phyloP scores from a whole-genome alignment of 2,329 filamentous ascomycete genomes.

The Alternaria atra region DNA sequence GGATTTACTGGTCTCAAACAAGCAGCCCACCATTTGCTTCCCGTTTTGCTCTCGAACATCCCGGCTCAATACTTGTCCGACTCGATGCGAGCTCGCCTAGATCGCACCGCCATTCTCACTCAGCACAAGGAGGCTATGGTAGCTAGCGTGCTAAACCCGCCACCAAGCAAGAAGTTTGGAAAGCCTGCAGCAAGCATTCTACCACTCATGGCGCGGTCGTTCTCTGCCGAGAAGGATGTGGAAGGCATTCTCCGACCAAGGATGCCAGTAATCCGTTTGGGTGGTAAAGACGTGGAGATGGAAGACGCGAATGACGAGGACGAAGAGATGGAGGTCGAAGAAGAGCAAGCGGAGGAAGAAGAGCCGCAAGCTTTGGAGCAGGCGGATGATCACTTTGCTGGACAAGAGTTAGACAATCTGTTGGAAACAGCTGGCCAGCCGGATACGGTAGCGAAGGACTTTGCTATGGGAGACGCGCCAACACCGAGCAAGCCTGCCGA shows the following conservation, averaged over 20 bases:
- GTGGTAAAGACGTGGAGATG: conserved; percentile 28
- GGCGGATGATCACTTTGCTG: conserved; percentile 59
- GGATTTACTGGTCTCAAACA: conserved; percentile 59
- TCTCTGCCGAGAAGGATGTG: conserved; percentile 69
- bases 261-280: conserved; percentile 54
- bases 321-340: conserved; percentile 28
- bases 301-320: conserved; percentile 37
- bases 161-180: conserved; percentile 67
- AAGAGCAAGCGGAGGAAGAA: conserved; percentile 59
- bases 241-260: conserved; percentile 72
- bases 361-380: conserved; percentile 4
- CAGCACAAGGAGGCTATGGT: conserved; percentile 76
- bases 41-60: conserved; percentile 68
- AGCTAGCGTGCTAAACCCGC: conserved; percentile 83
- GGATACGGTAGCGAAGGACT: conserved; percentile 21
- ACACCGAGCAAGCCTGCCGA: neutral
- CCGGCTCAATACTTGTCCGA: conserved; percentile 74
- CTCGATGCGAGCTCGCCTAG: conserved; percentile 76
- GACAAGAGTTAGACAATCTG: conserved; percentile 38
- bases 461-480: conserved; percentile 25
- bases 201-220: conserved; percentile 77
- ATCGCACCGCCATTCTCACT: conserved; percentile 80
- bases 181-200: conserved; percentile 75
- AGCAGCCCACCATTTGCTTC: conserved; percentile 70
- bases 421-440: conserved; percentile 28